Evolutionary conservation across 2,329 filamentous ascomycete species (phyloP).

Genomic region (Curvularia verruculosa): DNA sequence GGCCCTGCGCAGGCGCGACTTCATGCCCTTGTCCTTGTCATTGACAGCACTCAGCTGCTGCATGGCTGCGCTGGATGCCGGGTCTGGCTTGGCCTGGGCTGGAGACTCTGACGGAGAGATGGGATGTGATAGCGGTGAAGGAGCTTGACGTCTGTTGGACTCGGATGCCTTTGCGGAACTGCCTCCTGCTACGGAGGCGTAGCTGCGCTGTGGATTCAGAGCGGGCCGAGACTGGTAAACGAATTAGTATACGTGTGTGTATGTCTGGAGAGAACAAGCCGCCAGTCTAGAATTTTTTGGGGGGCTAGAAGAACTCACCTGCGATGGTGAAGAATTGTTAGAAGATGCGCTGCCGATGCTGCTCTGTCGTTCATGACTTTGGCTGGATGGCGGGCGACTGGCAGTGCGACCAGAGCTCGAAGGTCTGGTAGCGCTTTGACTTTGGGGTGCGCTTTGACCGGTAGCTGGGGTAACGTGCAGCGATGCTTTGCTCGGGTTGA

Average conservation of each 20-base stretch:
- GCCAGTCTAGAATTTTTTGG: too few relatives aligned
- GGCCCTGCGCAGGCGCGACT: conserved; percentile 84
- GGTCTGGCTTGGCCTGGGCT: conserved; percentile 24
- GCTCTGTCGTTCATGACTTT: conserved; percentile 45
- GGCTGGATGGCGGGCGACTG: conserved; percentile 42
- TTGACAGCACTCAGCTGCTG: conserved; percentile 87
- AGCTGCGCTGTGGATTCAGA: conserved; percentile 22
- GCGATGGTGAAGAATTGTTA: conserved; percentile 40
- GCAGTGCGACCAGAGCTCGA: conserved; percentile 40
- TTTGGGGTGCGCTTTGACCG: conserved; percentile 22
- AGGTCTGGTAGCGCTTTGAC: conserved; percentile 26
- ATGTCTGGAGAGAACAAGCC: too few relatives aligned
- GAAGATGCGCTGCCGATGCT: conserved; percentile 50
- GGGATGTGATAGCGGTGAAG: conserved; percentile 56
- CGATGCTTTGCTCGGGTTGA: conserved; percentile 26
- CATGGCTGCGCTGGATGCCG: conserved; percentile 69
- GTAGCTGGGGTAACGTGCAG: conserved; percentile 18
- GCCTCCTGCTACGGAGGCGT: conserved; percentile 26
- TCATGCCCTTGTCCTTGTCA: conserved; percentile 83
- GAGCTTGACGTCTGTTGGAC: conserved; percentile 50
- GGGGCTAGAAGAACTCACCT: conserved; percentile 36
- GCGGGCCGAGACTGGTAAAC: conserved; percentile 33
- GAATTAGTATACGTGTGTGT: too few relatives aligned
- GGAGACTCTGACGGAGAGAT: conserved; percentile 46
- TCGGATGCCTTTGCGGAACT: conserved; percentile 44